These are phyloP conservation scores for Austroboletus olivaceoglutinosus DNA, from an alignment of 1,284 basidiomycete species.

Conservation along the genomic window DNA sequence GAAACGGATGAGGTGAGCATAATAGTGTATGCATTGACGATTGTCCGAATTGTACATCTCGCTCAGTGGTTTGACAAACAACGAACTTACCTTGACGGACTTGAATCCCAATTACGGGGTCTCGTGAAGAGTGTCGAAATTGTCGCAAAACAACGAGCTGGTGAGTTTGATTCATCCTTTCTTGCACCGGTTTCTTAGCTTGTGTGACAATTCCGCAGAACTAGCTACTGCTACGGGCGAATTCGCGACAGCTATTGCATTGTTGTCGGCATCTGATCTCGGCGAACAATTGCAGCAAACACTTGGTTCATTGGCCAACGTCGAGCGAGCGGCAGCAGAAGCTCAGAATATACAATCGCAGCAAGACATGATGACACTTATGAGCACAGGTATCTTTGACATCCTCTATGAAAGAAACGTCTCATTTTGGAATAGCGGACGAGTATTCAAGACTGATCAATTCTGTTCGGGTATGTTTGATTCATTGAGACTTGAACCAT, in stretches of 20 bases:
- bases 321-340: slow-evolving; percentile 71
- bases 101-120: slow-evolving; percentile 86
- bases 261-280: slow-evolving; percentile 73
- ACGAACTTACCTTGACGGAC: slow-evolving; percentile 80
- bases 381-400: slow-evolving; percentile 62
- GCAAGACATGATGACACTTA: slow-evolving; percentile 73
- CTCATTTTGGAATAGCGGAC: slow-evolving; percentile 52
- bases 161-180: slow-evolving; percentile 37
- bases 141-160: slow-evolving; percentile 77
- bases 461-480: slow-evolving; percentile 69
- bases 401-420: slow-evolving; percentile 2
- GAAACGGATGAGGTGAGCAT: slow-evolving; percentile 84
- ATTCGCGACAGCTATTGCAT: slow-evolving; percentile 65
- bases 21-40: background rate
- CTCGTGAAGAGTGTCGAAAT: slow-evolving; percentile 83
- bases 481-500: background rate
- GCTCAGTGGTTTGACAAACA: slow-evolving; percentile 90
- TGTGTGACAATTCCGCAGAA: slow-evolving; percentile 47
- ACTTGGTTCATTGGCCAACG: slow-evolving; percentile 66
- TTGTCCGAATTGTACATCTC: background rate
- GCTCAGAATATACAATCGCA: slow-evolving; percentile 70
- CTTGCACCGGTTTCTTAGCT: background rate
- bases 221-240: slow-evolving; percentile 66
- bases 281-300: slow-evolving; percentile 70
- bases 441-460: slow-evolving; percentile 92